Evolutionary conservation across 768 basidiomycete species (phyloP).

Genomic region (Collybiopsis confluens): DNA sequence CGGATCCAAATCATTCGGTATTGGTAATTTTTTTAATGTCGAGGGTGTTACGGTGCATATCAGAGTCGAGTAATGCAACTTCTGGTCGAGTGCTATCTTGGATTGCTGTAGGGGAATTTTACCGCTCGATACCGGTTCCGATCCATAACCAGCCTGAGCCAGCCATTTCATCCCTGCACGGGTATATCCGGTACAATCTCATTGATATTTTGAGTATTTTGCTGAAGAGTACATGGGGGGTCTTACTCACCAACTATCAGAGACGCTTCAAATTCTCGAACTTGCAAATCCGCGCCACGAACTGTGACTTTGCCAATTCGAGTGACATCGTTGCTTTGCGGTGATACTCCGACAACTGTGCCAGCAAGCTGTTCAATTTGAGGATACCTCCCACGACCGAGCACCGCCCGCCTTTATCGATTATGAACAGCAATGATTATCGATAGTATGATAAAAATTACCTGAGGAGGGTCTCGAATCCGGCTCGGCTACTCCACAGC

Average conservation of each 20-base stretch:
- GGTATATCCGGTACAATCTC: constrained; percentile 18
- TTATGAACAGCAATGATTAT: background rate
- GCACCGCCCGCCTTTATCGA: constrained; percentile 10
- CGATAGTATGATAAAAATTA: background rate
- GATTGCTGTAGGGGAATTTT: constrained; percentile 1
- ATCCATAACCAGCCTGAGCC: constrained; percentile 7
- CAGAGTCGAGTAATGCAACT: constrained; percentile 16
- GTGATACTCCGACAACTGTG: constrained; percentile 12
- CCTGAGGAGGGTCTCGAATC: constrained; percentile 16
- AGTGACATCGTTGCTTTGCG: background rate
- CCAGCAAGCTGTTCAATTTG: constrained; percentile 17
- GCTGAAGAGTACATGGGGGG: no score
- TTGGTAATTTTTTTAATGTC: constrained; percentile 6
- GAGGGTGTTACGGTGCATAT: constrained; percentile 12
- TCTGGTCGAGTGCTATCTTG: constrained; percentile 14
- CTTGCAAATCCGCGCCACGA: constrained; percentile 7
- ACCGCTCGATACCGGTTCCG: background rate
- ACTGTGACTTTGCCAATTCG: constrained; percentile 10
- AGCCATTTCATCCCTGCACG: constrained; percentile 15
- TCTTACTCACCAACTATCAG: constrained; percentile 15
- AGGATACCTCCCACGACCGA: constrained; percentile 7
- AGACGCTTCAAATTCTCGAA: constrained; percentile 7
- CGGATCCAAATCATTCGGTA: constrained; percentile 9
- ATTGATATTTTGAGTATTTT: no score
- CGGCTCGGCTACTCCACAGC: constrained; percentile 9